A percentile compares a stretch with the other conserved stretches of the same genome.
Evolutionary conservation across 257 asterid species (phyloP).

Genomic region (Capsicum pubescens): DNA sequence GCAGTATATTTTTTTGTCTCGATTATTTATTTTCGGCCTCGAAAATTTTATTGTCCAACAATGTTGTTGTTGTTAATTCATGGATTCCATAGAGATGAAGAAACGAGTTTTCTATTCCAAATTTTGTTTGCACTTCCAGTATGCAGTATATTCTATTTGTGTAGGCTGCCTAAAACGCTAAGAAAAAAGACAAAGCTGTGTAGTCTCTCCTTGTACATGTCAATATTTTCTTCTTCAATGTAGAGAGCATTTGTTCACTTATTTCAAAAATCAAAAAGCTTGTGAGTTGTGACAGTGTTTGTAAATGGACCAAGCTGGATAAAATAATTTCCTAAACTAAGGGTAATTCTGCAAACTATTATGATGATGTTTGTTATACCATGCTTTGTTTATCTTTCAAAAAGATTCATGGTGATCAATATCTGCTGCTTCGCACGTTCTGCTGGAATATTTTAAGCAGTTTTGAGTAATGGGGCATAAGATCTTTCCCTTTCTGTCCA

Average conservation of each 20-base stretch:
- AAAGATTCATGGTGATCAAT: background rate
- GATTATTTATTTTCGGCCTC: too few species aligned
- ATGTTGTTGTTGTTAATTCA: background rate
- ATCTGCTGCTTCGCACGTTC: background rate
- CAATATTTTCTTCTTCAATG: background rate
- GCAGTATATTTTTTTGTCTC: too few species aligned
- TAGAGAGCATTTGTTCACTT: background rate
- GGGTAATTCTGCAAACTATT: background rate
- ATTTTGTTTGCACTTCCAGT: slow-evolving; percentile 12
- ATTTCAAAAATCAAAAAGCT: background rate
- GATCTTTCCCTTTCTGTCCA: slow-evolving; percentile 3
- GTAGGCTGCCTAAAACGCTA: background rate
- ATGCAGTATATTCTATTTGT: slow-evolving; percentile 5
- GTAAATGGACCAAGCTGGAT: background rate
- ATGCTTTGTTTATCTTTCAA: background rate
- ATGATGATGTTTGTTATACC: background rate
- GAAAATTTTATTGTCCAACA: too few species aligned
- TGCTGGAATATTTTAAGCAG: background rate
- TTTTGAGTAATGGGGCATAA: background rate
- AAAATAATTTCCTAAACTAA: background rate
- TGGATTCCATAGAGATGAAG: background rate
- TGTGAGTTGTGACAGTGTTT: background rate
- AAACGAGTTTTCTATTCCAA: background rate
- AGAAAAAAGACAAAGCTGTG: background rate
- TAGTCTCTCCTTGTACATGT: background rate